Evolutionary conservation across 345 rosid genomes (phyloP).

Genomic region (Ceriops decandra): DNA sequence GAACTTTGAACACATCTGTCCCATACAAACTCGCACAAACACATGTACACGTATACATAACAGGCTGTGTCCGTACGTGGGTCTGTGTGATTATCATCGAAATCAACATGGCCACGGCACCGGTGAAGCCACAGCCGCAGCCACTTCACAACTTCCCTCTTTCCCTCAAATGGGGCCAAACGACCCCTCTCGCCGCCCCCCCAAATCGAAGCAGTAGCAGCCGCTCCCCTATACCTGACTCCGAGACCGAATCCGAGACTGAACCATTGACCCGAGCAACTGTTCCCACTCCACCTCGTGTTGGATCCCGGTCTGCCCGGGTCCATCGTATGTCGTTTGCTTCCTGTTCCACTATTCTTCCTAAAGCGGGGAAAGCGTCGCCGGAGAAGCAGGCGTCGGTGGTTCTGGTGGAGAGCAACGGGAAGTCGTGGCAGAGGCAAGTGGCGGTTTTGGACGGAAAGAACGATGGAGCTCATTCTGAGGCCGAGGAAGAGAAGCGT

Average conservation of each 20-base stretch:
- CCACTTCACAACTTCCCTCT: slow-evolving; percentile 67
- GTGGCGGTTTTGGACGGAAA: slow-evolving; percentile 17
- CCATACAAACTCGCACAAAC: no score
- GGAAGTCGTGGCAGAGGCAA: slow-evolving; percentile 16
- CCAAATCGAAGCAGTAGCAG: background rate
- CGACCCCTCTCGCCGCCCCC: slow-evolving; percentile 18
- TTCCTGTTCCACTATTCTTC: slow-evolving; percentile 23
- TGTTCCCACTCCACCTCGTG: background rate
- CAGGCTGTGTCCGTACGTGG: no score
- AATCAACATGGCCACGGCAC: slow-evolving; percentile 41
- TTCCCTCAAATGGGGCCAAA: slow-evolving; percentile 53
- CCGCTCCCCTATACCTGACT: slow-evolving; percentile 6
- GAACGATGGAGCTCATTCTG: slow-evolving; percentile 5
- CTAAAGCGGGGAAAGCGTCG: slow-evolving; percentile 7
- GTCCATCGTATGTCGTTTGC: slow-evolving; percentile 45
- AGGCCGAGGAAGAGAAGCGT: background rate
- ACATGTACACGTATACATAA: background rate
- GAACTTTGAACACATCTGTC: background rate
- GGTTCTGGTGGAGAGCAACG: slow-evolving; percentile 8
- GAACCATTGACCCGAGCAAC: slow-evolving; percentile 30
- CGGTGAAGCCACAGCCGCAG: slow-evolving; percentile 55
- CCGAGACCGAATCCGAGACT: slow-evolving; percentile 29
- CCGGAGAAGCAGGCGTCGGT: slow-evolving; percentile 8
- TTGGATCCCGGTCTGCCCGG: slow-evolving; percentile 65
- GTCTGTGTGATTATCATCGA: no score